Percentiles rank a stretch among this genome's conserved stretches.
Evolutionary conservation across 176 grass and related monocot genomes (phyloP).

Genomic region (Lolium rigidum): DNA sequence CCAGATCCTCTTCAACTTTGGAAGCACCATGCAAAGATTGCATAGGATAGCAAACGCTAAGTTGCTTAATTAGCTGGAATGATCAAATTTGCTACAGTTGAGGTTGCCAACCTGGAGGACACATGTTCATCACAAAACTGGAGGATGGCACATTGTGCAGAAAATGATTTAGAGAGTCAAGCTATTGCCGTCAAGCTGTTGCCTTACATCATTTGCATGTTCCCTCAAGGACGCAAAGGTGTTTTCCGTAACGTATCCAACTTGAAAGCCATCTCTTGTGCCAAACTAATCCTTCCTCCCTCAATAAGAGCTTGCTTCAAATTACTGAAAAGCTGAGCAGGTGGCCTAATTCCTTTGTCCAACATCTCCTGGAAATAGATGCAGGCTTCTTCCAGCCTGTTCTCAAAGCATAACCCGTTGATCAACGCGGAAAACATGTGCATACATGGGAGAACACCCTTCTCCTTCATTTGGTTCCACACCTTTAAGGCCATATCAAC

Average conservation of each 20-base stretch:
- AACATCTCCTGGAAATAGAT: slow-evolving; percentile 44
- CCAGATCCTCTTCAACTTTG: not conserved
- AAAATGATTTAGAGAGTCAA: not conserved
- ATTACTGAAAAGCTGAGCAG: slow-evolving; percentile 66
- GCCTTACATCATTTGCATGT: slow-evolving; percentile 16
- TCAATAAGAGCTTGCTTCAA: slow-evolving; percentile 68
- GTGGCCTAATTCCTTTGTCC: slow-evolving; percentile 34
- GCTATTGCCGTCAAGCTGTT: not conserved
- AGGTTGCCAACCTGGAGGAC: not conserved
- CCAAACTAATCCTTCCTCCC: slow-evolving; percentile 63
- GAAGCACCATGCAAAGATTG: slow-evolving; percentile 11
- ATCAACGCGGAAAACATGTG: slow-evolving; percentile 78
- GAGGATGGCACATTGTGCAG: not conserved
- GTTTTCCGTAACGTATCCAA: slow-evolving; percentile 59
- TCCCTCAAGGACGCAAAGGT: slow-evolving; percentile 43
- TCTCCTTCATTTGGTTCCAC: slow-evolving; percentile 75
- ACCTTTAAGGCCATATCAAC: slow-evolving; percentile 82
- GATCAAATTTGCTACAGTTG: not conserved
- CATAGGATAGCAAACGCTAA: not conserved
- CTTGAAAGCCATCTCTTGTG: slow-evolving; percentile 58
- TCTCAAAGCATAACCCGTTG: slow-evolving; percentile 65
- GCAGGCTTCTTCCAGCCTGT: slow-evolving; percentile 78
- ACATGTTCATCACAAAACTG: not conserved
- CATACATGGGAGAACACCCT: slow-evolving; percentile 70
- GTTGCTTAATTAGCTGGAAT: slow-evolving; percentile 9